Base-by-base conservation (phyloP, 306 rosid species). In the Cyclanthera cordifolia region DNA sequence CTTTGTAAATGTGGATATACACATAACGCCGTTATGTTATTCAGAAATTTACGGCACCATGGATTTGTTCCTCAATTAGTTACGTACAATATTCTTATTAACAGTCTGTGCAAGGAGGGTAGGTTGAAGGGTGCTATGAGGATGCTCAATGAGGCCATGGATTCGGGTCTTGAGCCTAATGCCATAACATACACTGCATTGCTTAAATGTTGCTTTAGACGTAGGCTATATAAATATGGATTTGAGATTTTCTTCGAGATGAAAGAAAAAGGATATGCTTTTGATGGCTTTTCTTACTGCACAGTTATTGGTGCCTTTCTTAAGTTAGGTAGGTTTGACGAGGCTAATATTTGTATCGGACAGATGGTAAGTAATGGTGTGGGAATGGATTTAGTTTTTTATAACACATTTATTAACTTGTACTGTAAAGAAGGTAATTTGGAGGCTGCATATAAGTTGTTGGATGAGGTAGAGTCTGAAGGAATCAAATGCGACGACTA, bases 221-320 rank as follows among this genome's bases (percentile, higher is more conserved):
- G 70, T 47, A 75, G 77, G 77, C 28, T 72, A 63, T 81, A 81
- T 50, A 78, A 84, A 56, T 59, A 73, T 66, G 97, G 90, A 53
- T 71, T 92, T 51, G 88, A 87, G 81, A 79, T 87, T 55, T 72
- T 91, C 72, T 72, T 72, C 0, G 82, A 82, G 74, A 91, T 91
- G 90, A 80, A 70, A 82, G 72, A 72, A 54, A 77, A 79, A 57
- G 96, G 95, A 46, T 85, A 56, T 59, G 80, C 82, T 0, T 91
- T 83, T 24, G 95, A 92, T 72, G 95, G 89, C n/a, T 84, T 82
- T 75, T 85, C 87, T 2, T 87, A 84, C 76, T 87, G 97, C 83
- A 89, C 97, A 0, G 83, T 76, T 47, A 63, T 85, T 69, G 86
- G 85, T 30, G 92, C 87, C 2, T 81, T 89, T 54, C 70, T 89